phyloP scores from a whole-genome alignment of 2,329 filamentous ascomycete genomes.

The Beauveria bassiana region DNA sequence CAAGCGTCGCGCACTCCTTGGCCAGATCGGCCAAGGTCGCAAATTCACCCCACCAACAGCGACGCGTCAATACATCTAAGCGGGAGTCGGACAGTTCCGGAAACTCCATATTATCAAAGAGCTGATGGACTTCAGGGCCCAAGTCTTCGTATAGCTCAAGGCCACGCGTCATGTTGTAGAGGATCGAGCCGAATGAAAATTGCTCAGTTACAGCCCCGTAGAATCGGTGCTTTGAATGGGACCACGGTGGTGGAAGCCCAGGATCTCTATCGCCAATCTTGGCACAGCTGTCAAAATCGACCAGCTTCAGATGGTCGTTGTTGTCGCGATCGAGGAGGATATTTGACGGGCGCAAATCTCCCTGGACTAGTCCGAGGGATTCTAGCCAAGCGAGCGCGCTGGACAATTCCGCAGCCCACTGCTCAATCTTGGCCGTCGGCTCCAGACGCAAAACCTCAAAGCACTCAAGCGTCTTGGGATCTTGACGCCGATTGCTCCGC shows the following conservation, averaged over 20 bases:
- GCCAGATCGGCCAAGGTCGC: slow-evolving; percentile 6
- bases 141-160: slow-evolving; percentile 7
- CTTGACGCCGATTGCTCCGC: background rate
- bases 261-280: background rate
- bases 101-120: background rate
- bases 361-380: background rate
- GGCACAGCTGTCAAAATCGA: slow-evolving; percentile 5
- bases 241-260: slow-evolving; percentile 2
- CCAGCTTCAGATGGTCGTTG: background rate
- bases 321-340: background rate
- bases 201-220: background rate
- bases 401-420: slow-evolving; percentile 11
- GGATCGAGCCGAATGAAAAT: slow-evolving; percentile 6
- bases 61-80: slow-evolving; percentile 1
- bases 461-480: background rate
- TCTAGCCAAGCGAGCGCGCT: slow-evolving; percentile 11
- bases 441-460: background rate
- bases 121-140: background rate
- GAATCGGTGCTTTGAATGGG: background rate
- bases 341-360: slow-evolving; percentile 1
- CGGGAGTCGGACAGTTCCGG: background rate
- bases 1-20: background rate
- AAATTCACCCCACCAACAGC: slow-evolving; percentile 4
- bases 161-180: slow-evolving; percentile 4
- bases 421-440: slow-evolving; percentile 2